These are phyloP conservation scores for Globisporangium carolinianum DNA, from an alignment of 352 stramenopile genomes.

Conservation along the genomic window DNA sequence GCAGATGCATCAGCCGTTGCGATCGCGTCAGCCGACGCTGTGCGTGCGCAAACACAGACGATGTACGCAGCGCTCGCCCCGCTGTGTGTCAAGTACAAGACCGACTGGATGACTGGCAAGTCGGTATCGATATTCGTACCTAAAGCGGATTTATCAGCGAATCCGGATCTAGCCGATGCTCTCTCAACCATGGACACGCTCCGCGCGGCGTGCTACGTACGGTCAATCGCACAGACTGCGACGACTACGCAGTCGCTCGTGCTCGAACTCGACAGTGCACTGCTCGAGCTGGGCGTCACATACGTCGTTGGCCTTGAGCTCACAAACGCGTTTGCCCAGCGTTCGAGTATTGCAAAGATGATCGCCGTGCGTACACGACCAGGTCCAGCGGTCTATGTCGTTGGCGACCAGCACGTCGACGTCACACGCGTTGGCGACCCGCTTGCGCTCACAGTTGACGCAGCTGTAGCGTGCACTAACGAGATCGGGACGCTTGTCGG, in stretches of 20 bases:
- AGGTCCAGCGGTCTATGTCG: conserved; percentile 40
- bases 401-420: conserved; percentile 29
- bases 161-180: conserved; percentile 14
- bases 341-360: conserved; percentile 13
- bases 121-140: conserved; percentile 22
- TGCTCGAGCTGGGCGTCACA: conserved; percentile 23
- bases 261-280: conserved; percentile 38
- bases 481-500: conserved; percentile 25
- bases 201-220: conserved; percentile 41
- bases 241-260: conserved; percentile 15
- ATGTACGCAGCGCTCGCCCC: conserved; percentile 23
- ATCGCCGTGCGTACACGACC: conserved; percentile 32
- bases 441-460: conserved; percentile 35
- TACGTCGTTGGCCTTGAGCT: conserved; percentile 52
- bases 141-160: conserved; percentile 20
- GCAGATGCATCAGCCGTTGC: background rate
- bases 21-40: too few relatives aligned
- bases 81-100: conserved; percentile 47
- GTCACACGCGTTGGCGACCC: conserved; percentile 28
- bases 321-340: conserved; percentile 51
- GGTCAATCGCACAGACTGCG: conserved; percentile 22
- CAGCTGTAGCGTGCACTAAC: conserved; percentile 36
- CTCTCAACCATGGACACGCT: conserved; percentile 41
- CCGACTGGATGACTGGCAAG: conserved; percentile 27
- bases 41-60: conserved; percentile 12